Base-by-base conservation (phyloP, 2,329 filamentous ascomycete species). In the Cladosporium sp. region DNA sequence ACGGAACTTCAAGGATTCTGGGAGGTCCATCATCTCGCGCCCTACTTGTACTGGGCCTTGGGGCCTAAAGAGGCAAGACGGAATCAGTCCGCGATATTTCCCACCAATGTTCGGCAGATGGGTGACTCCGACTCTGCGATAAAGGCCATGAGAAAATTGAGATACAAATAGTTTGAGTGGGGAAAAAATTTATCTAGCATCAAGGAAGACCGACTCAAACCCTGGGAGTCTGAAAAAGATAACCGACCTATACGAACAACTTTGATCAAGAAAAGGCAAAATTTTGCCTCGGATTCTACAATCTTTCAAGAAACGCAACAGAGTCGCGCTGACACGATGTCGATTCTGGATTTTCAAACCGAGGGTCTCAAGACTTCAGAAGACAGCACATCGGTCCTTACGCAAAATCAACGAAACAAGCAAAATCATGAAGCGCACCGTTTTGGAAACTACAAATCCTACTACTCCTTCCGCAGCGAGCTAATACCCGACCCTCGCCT, bases 391-490 rank as follows among this genome's bases (percentile, higher is more conserved):
- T 32, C 46, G 4, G 18, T 22, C 13, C 31, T 43, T 16, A 50
- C 48, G 1, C 9, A 32, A n/a, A 50, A 35, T 13, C 48, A 50
- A 35, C 48, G 42, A 3, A 41, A 50, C 48, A 50, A 50, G 31
- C 32, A 43, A 14, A 34, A 40, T 11, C 48, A 50, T 10, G 48
- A 50, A 37, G 16, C 16, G 13, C 48, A 43, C n/a, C 33, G 40
- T 13, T 40, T 43, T 9, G 48, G 48, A 16, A 50, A 50, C n/a
- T 50, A 50, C 48, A 50, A 40, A 16, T 43, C 40, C 32, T 50
- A 50, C 41, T 50, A 50, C 48, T 43, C 31, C 32, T 50, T 50
- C 32, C 48, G 48, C 38, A 43, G 40, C 32, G 38, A 50, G 31
- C 42, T 43, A 3, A 31, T 50, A 7, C 48, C 48, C n/a, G 48